Percentiles rank a stretch among this genome's conserved stretches.
phyloP scores from a whole-genome alignment of 108 stramenopile species.

The Epipyxis sp. region DNA sequence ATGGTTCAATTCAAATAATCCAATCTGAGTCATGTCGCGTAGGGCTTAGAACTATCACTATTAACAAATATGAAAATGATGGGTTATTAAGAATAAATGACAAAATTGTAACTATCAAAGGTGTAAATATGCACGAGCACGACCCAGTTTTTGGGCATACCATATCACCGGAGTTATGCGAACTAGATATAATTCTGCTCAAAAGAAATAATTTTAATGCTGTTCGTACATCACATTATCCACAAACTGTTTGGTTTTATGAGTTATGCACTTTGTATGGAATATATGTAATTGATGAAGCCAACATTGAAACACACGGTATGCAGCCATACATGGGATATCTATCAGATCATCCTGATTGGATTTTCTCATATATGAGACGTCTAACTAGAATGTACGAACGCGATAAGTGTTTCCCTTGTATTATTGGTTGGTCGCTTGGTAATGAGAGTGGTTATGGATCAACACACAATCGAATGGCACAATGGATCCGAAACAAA shows the following conservation, averaged over 20 bases:
- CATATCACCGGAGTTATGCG: conserved; percentile 41
- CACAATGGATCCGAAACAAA: conserved; percentile 55
- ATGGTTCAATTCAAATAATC: conserved; percentile 26
- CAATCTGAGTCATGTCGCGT: conserved; percentile 77
- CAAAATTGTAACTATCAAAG: conserved; percentile 64
- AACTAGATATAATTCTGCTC: conserved; percentile 41
- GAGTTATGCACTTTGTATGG: conserved; percentile 82
- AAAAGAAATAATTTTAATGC: conserved; percentile 87
- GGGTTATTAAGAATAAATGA: conserved; percentile 58
- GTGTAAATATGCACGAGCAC: conserved; percentile 90
- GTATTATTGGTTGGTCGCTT: conserved; percentile 81
- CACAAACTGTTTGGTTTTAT: conserved; percentile 79
- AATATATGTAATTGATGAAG: conserved; percentile 90
- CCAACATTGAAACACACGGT: conserved; percentile 95
- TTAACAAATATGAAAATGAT: conserved; percentile 40
- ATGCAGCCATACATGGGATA: conserved; percentile 37
- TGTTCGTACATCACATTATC: conserved; percentile 88
- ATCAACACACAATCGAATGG: conserved; percentile 56
- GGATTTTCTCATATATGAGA: conserved; percentile 66
- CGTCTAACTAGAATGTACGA: conserved; percentile 68
- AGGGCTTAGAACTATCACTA: conserved; percentile 69
- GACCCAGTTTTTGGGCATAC: conserved; percentile 63
- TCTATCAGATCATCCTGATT: conserved; percentile 50
- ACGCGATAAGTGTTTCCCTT: conserved; percentile 83
- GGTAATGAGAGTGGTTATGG: conserved; percentile 90